Evolutionary conservation across 2,329 filamentous ascomycete species (phyloP).

Genomic region (Dactylellina cionopaga): DNA sequence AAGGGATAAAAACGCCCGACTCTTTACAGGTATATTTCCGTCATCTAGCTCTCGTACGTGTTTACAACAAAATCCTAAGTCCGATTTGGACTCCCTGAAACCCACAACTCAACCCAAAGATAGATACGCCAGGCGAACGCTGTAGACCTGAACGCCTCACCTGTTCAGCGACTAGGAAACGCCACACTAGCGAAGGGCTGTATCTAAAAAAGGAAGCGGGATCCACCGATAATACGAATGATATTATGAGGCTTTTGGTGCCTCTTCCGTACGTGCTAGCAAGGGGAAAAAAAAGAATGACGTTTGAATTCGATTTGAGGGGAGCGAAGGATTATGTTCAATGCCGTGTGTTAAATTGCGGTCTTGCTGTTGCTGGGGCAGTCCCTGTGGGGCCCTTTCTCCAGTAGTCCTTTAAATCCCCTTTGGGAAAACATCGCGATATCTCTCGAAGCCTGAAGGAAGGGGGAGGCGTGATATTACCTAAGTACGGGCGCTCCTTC

Average conservation of each 20-base stretch:
- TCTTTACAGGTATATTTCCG: no score
- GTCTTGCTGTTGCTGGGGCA: not conserved
- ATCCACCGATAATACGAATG: constrained; percentile 17
- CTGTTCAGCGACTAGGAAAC: no score
- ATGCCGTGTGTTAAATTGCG: constrained; percentile 29
- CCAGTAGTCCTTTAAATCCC: not conserved
- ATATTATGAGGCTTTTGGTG: constrained; percentile 7
- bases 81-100: constrained; percentile 37
- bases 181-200: constrained; percentile 17
- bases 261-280: not conserved
- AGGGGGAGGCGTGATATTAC: constrained; percentile 16
- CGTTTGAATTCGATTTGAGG: constrained; percentile 17
- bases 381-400: constrained; percentile 2
- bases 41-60: not conserved
- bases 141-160: constrained; percentile 28
- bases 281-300: constrained; percentile 16
- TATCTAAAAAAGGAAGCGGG: constrained; percentile 46
- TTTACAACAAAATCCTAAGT: not conserved
- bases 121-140: constrained; percentile 24
- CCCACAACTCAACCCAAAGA: constrained; percentile 30
- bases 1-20: no score
- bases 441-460: constrained; percentile 5
- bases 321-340: constrained; percentile 10
- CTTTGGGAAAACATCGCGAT: constrained; percentile 32
- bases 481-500: not conserved